Conservation (phyloP, 2,329 filamentous ascomycete genomes). For the Diplodia mutila region DNA sequence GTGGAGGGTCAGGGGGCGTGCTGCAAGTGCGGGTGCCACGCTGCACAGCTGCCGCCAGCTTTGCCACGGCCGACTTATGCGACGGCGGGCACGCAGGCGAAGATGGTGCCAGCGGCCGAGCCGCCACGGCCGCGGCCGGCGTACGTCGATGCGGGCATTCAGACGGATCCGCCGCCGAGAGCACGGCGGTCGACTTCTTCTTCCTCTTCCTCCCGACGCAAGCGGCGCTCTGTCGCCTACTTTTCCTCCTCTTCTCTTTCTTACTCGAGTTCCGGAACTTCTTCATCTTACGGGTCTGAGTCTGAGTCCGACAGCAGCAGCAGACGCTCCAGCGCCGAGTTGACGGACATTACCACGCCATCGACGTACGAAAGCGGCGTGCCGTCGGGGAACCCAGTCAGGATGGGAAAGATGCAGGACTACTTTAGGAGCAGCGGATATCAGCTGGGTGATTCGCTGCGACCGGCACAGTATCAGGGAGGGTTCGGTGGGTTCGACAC, state of each 20-base stretch:
- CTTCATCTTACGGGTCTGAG: background rate
- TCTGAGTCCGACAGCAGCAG: background rate
- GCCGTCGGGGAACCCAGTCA: constrained; percentile 31
- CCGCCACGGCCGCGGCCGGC: background rate
- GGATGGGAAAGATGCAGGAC: constrained; percentile 39
- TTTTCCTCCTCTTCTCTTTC: background rate
- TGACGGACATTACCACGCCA: constrained; percentile 30
- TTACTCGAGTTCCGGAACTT: background rate
- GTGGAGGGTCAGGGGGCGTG: background rate
- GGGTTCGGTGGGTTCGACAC: background rate
- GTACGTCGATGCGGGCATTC: constrained; percentile 34
- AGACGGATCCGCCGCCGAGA: constrained; percentile 32
- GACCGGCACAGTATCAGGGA: constrained; percentile 18
- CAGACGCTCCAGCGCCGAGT: constrained; percentile 26
- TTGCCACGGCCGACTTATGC: background rate
- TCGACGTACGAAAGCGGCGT: constrained; percentile 25
- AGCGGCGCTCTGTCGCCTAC: background rate
- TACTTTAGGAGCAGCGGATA: constrained; percentile 41
- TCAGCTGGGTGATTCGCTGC: constrained; percentile 38
- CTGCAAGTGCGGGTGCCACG: constrained; percentile 26
- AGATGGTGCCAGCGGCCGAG: background rate
- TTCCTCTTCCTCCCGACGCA: background rate
- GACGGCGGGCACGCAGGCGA: background rate
- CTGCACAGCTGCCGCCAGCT: constrained; percentile 27
- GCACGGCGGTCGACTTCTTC: background rate